Percentiles rank a stretch among this genome's conserved stretches.
These are phyloP conservation scores for Chenopodium album DNA, from an alignment of 148 eudicot species.

Conservation along the genomic window DNA sequence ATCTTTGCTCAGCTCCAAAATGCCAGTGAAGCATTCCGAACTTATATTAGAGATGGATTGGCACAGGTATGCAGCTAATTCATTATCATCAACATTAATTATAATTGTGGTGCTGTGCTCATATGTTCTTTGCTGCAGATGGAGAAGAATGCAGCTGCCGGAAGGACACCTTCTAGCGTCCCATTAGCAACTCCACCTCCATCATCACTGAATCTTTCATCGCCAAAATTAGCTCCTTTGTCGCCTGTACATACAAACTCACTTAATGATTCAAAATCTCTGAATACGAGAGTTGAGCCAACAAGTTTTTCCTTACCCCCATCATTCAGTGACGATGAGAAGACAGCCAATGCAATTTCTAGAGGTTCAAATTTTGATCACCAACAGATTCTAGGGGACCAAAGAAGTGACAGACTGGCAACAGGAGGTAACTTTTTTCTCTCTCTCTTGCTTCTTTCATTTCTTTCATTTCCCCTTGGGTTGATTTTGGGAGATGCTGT, in stretches of 20 bases:
- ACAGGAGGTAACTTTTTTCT: constrained; percentile 52
- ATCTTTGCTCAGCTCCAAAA: constrained; percentile 96
- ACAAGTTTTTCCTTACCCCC: constrained; percentile 78
- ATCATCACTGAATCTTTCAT: constrained; percentile 62
- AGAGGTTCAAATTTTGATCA: constrained; percentile 42
- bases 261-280: constrained; percentile 51
- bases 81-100: not conserved
- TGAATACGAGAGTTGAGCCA: constrained; percentile 54
- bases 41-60: constrained; percentile 95
- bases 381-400: constrained; percentile 42
- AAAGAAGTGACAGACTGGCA: constrained; percentile 55
- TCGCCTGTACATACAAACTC: constrained; percentile 80
- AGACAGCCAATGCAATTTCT: constrained; percentile 32
- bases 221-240: constrained; percentile 67
- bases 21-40: constrained; percentile 97
- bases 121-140: constrained; percentile 45
- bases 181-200: constrained; percentile 97
- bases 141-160: constrained; percentile 99
- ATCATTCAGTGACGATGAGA: constrained; percentile 61
- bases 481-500: not conserved
- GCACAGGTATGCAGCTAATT: constrained; percentile 56
- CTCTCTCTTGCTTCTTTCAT: not conserved
- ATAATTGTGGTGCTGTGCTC: not conserved
- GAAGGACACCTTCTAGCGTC: constrained; percentile 87
- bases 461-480: not conserved